Percentiles rank a stretch among this genome's conserved stretches.
These are phyloP conservation scores for Sorghum bicolor DNA, from an alignment of 176 grass and related monocot species.

Conservation along the genomic window DNA sequence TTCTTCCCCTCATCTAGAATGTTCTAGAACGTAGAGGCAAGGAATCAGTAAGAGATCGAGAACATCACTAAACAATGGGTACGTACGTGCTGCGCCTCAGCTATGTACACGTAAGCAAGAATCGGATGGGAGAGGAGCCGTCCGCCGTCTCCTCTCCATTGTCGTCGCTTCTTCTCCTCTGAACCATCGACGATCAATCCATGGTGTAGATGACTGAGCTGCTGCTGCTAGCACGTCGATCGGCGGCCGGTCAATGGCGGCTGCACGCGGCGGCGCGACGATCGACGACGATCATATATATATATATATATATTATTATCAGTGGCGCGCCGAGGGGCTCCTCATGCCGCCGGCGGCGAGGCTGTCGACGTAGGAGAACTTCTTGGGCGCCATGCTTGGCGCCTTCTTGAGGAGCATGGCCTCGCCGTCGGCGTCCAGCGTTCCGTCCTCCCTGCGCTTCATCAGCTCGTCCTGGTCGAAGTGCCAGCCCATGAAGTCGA, in stretches of 20 bases:
- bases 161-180: neutral
- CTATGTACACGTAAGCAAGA: constrained; percentile 21
- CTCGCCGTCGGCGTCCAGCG: constrained; percentile 44
- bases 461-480: constrained; percentile 70
- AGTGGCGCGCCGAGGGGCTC: constrained; percentile 80
- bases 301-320: too few relatives aligned
- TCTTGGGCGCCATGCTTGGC: constrained; percentile 53
- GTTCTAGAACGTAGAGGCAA: neutral
- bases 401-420: constrained; percentile 56
- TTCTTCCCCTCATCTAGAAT: neutral
- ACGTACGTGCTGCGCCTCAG: constrained; percentile 14
- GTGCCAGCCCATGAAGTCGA: constrained; percentile 97
- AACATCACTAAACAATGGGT: neutral
- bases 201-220: neutral
- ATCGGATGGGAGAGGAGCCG: neutral
- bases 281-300: neutral
- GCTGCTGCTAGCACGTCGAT: neutral
- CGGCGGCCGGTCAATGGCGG: neutral
- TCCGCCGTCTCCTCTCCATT: neutral
- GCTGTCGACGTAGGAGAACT: constrained; percentile 81
- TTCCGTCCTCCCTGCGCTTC: constrained; percentile 47
- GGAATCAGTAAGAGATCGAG: neutral
- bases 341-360: constrained; percentile 54
- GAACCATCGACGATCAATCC: neutral
- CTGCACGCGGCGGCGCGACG: too few relatives aligned